Evolutionary conservation across 2,329 filamentous ascomycete genomes (phyloP), one percentile per base, ranked within the genome.

Genomic region (Microcera coccophila): DNA sequence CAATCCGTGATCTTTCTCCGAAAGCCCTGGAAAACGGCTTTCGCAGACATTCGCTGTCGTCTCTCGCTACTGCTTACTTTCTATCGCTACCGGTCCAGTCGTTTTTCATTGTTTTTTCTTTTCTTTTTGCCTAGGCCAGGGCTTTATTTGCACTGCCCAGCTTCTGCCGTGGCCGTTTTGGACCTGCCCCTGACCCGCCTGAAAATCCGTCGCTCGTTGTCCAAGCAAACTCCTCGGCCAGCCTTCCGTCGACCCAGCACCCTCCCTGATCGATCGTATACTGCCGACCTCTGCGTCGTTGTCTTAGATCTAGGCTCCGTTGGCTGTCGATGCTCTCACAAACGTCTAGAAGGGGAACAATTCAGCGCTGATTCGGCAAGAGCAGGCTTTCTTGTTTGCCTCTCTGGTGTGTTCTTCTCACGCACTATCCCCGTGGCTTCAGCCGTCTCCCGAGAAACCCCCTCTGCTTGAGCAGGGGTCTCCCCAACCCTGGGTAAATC

Each of bases 391-490:
- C 7, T 12, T 26, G 22, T 26, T 26, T 7, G 7, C 22, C 22
- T 12, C 7, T 26, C 22, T 12, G 22, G 7, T 7, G 22, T 26
- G 22, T 12, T 32, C 29, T 32, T 32, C 29, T 15, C 15, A 7
- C 15, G 29, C 29, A 8, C 7, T n/a, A 14, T 8, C 7, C 29
- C 29, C 8, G 9, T 8, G 7, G 16, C 54, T 37, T 46, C 39
- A 14, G 22, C 36, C 47, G 53, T 58, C 52, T 55, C 52, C 55
- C 45, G 41, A 58, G 55, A 54, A 52, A 58, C 55, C 41, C 44
- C 45, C 44, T 47, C 46, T 41, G 34, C 28, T 21, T 38, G 37
- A 48, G 43, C 55, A 58, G 55, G 55, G 55, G 55, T 58, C 44
- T 54, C 49, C 55, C 53, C 44, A 44, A 48, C 46, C 42, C 43